Evolutionary conservation across 768 basidiomycete species (phyloP).

Genomic region (Obba rivulosa): DNA sequence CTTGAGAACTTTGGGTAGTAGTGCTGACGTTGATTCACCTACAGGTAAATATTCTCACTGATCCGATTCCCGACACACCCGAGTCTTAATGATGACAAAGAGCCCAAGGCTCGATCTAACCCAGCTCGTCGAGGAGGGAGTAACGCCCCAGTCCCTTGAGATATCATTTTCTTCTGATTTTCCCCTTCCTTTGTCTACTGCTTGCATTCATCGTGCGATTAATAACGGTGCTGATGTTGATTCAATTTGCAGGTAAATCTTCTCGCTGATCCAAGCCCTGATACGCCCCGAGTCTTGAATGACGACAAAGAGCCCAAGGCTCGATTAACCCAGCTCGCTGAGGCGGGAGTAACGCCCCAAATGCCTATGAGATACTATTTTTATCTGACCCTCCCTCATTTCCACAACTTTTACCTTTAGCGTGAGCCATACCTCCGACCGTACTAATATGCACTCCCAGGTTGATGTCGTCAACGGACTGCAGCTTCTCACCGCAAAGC

Average conservation of each 20-base stretch:
- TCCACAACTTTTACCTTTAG: neutral
- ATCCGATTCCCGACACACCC: neutral
- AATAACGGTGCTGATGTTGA: no score
- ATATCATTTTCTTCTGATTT: constrained; percentile 23
- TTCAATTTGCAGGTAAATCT: constrained; percentile 18
- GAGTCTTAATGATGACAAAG: constrained; percentile 62
- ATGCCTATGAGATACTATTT: constrained; percentile 59
- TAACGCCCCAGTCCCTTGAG: constrained; percentile 39
- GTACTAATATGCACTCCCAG: constrained; percentile 32
- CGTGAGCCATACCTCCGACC: no score
- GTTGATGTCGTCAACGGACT: constrained; percentile 89
- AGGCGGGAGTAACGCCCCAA: constrained; percentile 90
- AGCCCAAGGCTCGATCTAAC: constrained; percentile 59
- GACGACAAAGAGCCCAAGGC: constrained; percentile 81
- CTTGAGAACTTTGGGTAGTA: no score
- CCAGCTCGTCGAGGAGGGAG: constrained; percentile 50
- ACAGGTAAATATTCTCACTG: constrained; percentile 18
- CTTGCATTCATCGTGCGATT: no score
- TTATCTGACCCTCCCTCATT: constrained; percentile 17
- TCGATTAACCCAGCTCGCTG: constrained; percentile 95
- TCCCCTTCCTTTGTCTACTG: constrained; percentile 19
- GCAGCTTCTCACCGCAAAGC: constrained; percentile 90
- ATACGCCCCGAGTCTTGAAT: constrained; percentile 7
- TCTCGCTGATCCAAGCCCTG: neutral
- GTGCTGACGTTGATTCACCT: neutral